Evolutionary conservation across 2,329 filamentous ascomycete species (phyloP), one percentile per base, ranked within the genome.

Genomic region (Verticillium zaregamsianum): DNA sequence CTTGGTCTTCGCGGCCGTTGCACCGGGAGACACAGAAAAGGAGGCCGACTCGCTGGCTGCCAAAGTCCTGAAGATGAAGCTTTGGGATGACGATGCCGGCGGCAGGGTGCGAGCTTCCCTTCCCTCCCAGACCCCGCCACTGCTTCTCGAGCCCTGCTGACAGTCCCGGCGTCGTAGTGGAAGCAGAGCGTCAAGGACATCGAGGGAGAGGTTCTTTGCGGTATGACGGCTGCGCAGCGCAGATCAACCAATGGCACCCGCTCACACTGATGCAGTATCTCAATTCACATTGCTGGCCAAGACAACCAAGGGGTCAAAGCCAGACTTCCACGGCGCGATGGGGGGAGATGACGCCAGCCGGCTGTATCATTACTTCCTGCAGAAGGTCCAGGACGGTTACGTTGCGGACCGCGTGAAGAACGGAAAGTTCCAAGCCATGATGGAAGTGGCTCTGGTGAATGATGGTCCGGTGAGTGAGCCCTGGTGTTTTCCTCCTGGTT

Each of bases 351-450:
- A 93, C 61, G 95, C 94, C 28, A 91, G 87, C 69, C 84, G 84
- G 64, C 81, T 98, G 7, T 99, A 98, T 73, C 86, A 93, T 61
- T 82, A 89, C 71, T 98, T 99, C 78, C 86, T 93, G 68, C 79
- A 85, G 58, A 91, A 90, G 68, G 87, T 98, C 52, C 84, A 88
- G 68, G 82, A 88, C 60, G 82, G 87, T 3, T 96, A 98, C 73
- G 75, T 80, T 5, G 75, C 84, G 7, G 90, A 92, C 9, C 88
- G 83, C 66, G 93, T 99, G 62, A 93, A 97, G 73, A 90, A 99
- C 73, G 95, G 96, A n/a, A 87, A 94, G 33, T 99, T 99, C 74
- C 94, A 97, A 72, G 95, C 95, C 58, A 97, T 96, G 93, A 99
- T 99, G 95, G 90, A 98, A 71, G 94, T 99, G 62, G 90, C 91